Base-by-base conservation (phyloP, 2,329 filamentous ascomycete species). In the Fusarium oligoseptatum region DNA sequence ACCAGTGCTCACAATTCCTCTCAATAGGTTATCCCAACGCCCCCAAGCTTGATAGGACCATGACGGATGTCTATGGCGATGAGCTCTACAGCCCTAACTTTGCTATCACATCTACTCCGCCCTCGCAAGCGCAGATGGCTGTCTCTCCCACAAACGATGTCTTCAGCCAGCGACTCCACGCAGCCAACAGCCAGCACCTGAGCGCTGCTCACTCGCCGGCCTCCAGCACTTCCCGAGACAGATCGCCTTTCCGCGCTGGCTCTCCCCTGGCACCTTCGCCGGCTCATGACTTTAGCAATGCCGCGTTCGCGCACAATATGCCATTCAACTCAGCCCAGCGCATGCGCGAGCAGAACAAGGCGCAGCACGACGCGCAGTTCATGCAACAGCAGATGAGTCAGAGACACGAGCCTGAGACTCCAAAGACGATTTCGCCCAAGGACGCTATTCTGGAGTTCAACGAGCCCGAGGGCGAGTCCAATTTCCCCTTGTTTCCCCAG, bases 351-450 rank as follows among this genome's bases (percentile, higher is more conserved):
- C 88, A 91, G 74, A 85, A 85, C 67, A 91, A 92, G 78, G 87
- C 88, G 7, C 88, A 90, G 77, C 89, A 89, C 48, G 91, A 92
- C 68, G 88, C 88, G 0, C 84, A 84, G 62, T 80, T 84, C 11
- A 73, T 85, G 20, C 85, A 84, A 48, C 83, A 86, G 22, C 84
- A 87, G 39, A 78, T 87, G 71, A 75, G 62, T 73, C 81, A 66
- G 79, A 84, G 73, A 77, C 75, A 84, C 32, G 82, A 88, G 55
- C 84, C 86, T 1, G 82, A 87, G 7, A 88, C 88, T 0, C 88
- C 92, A n/a, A 94, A 94, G 83, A 98, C 96, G 0, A 98, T 99
- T 56, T 98, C 96, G 2, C 97, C 96, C 27, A 97, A 97, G 84
- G 96, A 98, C 79, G 94, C 95, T 2, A 84, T 97, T 69, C 85